Base-by-base conservation (phyloP, 176 grass and related monocot genomes). In the Oryza glumipatula region DNA sequence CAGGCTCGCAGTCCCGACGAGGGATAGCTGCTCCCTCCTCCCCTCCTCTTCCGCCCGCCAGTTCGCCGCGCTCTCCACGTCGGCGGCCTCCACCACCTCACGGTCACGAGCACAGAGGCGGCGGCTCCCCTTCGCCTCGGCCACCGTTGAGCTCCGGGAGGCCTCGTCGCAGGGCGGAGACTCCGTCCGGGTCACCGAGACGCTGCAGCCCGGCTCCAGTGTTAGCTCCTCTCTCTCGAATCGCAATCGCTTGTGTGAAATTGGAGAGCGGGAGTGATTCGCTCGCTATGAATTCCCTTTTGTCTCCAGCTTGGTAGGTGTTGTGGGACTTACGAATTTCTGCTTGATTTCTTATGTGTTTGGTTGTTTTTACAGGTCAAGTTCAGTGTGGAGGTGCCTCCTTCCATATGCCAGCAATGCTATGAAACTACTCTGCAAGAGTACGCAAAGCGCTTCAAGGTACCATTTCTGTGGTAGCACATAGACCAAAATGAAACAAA, bases 371-470 rank as follows among this genome's bases (percentile, higher is more conserved):
- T 47, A 43, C 91, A 98, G 96, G 85, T 98, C 44, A 90, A 88
- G 51, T 94, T 98, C 74, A 98, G 74, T 44, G 96, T 98, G 70
- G 93, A 95, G 78, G 96, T 98, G 79, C 94, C 96, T 33, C 68
- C 91, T 49, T 86, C 85, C 11, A 83, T 98, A 74, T 92, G 86
- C 51, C 86, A 86, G 49, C 83, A 93, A 21, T 95, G 96, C 38
- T 96, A 95, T 75, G 85, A 83, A 80, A 65, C 77, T 21, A 89
- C 94, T 19, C 81, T 98, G 9, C 67, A 83, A 65, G 89, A 98
- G 81, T 87, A 90, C 70, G 71, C 89, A 9, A 94, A 89, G 56
- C 91, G 86, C 46, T 84, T 92, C 30, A 98, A 98, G 93, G 96
- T 95, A 77, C 10, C 72, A 41, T 89, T 65, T 72, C 32, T 72